Percentiles rank a stretch among this genome's conserved stretches.
Conservation (phyloP, 106 monocot species). For the Xerophyta viscosa region DNA sequence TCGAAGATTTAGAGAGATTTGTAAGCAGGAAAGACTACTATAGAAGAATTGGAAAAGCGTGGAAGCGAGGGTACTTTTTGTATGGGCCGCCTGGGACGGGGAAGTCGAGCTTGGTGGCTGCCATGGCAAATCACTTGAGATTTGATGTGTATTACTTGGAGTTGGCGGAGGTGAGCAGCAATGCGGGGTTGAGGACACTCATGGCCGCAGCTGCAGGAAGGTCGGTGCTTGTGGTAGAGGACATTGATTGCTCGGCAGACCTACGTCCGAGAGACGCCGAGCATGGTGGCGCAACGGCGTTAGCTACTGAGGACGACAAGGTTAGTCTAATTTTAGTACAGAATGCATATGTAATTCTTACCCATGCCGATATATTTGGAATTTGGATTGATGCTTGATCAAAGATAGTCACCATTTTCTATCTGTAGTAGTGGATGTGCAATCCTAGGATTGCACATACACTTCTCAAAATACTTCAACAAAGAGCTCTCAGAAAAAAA, state of each 20-base stretch:
- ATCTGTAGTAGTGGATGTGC: no score
- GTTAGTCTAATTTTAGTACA: not conserved
- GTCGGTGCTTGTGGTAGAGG: constrained; percentile 24
- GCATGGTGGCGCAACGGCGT: not conserved
- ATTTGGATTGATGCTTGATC: no score
- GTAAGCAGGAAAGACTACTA: constrained; percentile 15
- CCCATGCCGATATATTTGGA: no score
- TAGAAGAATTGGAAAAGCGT: constrained; percentile 18
- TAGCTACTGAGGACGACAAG: constrained; percentile 1
- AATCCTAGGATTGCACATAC: no score
- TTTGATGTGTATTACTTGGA: constrained; percentile 25
- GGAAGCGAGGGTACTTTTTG: constrained; percentile 32
- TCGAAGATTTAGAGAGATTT: constrained; percentile 26
- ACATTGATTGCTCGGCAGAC: constrained; percentile 19
- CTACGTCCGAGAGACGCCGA: constrained; percentile 4
- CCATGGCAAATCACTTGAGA: constrained; percentile 25
- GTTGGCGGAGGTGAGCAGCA: constrained; percentile 4
- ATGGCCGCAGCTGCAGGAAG: constrained; percentile 1
- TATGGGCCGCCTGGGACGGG: constrained; percentile 34
- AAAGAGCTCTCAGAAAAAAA: no score
- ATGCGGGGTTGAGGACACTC: constrained; percentile 4
- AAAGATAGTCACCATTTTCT: no score
- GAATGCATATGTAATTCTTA: no score
- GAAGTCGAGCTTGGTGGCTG: constrained; percentile 30
- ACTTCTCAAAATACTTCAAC: no score